Evolutionary conservation across 495 filamentous ascomycete species (phyloP), one percentile per base, ranked within the genome.

Genomic region (Amorphotheca resinae): DNA sequence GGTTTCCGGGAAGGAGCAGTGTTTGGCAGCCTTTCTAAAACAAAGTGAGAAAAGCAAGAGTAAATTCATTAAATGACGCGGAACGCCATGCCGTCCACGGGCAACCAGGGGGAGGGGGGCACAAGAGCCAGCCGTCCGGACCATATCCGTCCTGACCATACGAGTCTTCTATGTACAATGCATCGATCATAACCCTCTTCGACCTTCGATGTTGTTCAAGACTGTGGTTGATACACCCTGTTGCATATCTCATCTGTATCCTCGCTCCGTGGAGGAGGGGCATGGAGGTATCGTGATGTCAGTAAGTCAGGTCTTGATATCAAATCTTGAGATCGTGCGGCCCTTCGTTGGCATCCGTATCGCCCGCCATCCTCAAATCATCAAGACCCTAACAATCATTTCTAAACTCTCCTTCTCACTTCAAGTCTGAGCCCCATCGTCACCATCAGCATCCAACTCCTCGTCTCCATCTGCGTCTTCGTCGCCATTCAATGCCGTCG

Each of bases 401-500:
- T n/a, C 5, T 28, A 28, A 28, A 11, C 25, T 11, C 11, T 28
- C 25, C 11, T 11, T 11, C 11, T 5, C 11, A 5, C 25, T 28
- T 28, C 25, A 28, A 11, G 25, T 28, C 25, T 28, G 25, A 16
- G 18, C 34, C 8, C 11, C 34, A 7, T 34, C 32, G 26, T 30
- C 26, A 30, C 12, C 26, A 30, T 30, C 26, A n/a, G n/a, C n/a
- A 11, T 28, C 25, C 5, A 5, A 5, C 5, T 34, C 32, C 16
- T 7, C 32, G 14, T 34, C 32, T 16, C 5, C 32, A 33, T 63
- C 56, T 16, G 54, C 62, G 49, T 49, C 49, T 7, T 37, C 63
- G 31, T 64, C 62, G 36, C 74, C 72, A 45, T 69, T 70, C 55
- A 76, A 59, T 21, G 57, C 65, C 0, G 70, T 65, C 11, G 67